A percentile compares a stretch with the other conserved stretches of the same genome.
These are phyloP conservation scores for Mucor saturninus DNA, from an alignment of 371 early-diverging fungal genomes.

Conservation along the genomic window DNA sequence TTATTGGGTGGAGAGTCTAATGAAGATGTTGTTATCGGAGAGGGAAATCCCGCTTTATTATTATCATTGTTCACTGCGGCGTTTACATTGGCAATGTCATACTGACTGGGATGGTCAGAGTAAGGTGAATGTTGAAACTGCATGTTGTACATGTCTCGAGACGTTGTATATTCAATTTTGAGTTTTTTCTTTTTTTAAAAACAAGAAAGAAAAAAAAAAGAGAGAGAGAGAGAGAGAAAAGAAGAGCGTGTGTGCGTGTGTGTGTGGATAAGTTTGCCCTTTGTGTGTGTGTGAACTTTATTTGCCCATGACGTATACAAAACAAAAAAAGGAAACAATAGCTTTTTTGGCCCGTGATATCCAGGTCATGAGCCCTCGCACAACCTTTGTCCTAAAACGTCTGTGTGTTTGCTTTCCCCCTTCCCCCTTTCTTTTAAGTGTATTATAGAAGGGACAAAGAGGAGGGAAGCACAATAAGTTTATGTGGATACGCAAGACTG, in stretches of 20 bases:
- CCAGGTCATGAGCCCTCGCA: too few species aligned
- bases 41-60: constrained; percentile 36
- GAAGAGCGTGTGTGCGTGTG: constrained; percentile 2
- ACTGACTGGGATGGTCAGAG: constrained; percentile 18
- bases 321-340: too few species aligned
- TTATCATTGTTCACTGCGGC: constrained; percentile 1
- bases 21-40: constrained; percentile 43
- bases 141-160: constrained; percentile 30
- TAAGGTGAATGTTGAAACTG: constrained; percentile 33
- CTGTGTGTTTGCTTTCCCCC: neutral
- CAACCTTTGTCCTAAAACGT: too few species aligned
- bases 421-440: too few species aligned
- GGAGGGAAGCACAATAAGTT: too few species aligned
- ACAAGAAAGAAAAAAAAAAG: neutral
- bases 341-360: too few species aligned
- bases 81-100: constrained; percentile 8
- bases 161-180: neutral
- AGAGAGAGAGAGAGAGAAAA: constrained; percentile 9
- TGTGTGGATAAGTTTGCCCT: constrained; percentile 1
- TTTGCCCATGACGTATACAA: neutral
- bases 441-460: too few species aligned
- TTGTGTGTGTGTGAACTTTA: too few species aligned
- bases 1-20: constrained; percentile 44
- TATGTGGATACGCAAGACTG: too few species aligned
- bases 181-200: neutral